A percentile compares a stretch with the other conserved stretches of the same genome.
phyloP scores from a whole-genome alignment of 345 rosid species.

The Pistacia atlantica region DNA sequence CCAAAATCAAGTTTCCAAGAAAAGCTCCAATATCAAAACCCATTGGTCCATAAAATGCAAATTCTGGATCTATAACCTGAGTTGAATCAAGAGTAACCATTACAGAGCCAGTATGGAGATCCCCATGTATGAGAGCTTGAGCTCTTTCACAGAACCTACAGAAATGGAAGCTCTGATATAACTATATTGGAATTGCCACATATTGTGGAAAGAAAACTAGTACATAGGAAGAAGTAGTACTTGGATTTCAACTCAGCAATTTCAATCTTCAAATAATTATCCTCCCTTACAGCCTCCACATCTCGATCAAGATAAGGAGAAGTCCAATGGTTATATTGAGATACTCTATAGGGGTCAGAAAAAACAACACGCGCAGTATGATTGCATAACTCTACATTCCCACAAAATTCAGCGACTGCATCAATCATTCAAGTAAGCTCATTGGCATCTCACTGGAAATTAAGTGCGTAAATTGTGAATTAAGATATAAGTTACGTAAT shows the following conservation, averaged over 20 bases:
- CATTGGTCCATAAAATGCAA: constrained; percentile 89
- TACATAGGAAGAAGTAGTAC: constrained; percentile 38
- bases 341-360: constrained; percentile 85
- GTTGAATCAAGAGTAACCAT: constrained; percentile 89
- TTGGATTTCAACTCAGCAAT: constrained; percentile 83
- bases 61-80: constrained; percentile 91
- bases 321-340: constrained; percentile 76
- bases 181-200: background rate
- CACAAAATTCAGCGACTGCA: constrained; percentile 92
- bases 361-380: constrained; percentile 94
- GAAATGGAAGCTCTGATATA: constrained; percentile 10
- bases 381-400: constrained; percentile 88
- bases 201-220: background rate
- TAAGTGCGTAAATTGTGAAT: background rate
- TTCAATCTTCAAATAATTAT: constrained; percentile 72
- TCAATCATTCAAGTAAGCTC: constrained; percentile 19
- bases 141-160: constrained; percentile 93
- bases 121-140: constrained; percentile 89
- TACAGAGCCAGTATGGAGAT: constrained; percentile 90
- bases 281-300: constrained; percentile 73
- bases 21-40: constrained; percentile 91
- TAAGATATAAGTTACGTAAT: background rate
- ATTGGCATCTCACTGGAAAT: background rate
- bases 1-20: constrained; percentile 81
- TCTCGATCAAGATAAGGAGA: constrained; percentile 85